Conservation (phyloP, 1,284 basidiomycete genomes). For the Trichosporon sp. region DNA sequence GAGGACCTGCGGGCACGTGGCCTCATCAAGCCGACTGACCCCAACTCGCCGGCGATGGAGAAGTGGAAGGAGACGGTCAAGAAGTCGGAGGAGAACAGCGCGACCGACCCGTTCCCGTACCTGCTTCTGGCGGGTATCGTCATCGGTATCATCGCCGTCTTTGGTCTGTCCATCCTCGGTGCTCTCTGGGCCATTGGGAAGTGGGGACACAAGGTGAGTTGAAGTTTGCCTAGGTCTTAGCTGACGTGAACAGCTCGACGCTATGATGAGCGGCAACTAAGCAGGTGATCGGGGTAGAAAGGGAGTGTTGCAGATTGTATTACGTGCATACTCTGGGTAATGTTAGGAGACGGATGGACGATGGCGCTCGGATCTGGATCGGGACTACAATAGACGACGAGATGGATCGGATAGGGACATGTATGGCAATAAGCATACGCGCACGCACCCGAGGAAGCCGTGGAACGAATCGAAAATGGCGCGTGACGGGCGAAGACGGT, state of each 20-base stretch:
- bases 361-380: neutral
- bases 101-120: conserved; percentile 25
- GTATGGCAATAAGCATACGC: conserved; percentile 12
- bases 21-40: conserved; percentile 32
- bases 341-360: neutral
- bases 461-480: neutral
- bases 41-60: conserved; percentile 19
- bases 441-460: neutral
- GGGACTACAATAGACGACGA: conserved; percentile 7
- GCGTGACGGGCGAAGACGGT: neutral
- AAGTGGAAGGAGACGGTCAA: conserved; percentile 16
- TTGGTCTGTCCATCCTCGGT: neutral
- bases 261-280: neutral
- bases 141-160: conserved; percentile 17
- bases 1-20: conserved; percentile 35
- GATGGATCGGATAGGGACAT: conserved; percentile 17
- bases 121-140: conserved; percentile 1
- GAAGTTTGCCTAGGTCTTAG: no score
- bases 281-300: neutral
- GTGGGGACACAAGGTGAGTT: conserved; percentile 14
- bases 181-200: neutral
- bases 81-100: neutral
- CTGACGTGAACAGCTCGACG: conserved; percentile 1
- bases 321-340: conserved; percentile 18
- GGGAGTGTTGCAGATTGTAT: conserved; percentile 13